Conservation (phyloP, 768 basidiomycete genomes). For the Mycena crocata region DNA sequence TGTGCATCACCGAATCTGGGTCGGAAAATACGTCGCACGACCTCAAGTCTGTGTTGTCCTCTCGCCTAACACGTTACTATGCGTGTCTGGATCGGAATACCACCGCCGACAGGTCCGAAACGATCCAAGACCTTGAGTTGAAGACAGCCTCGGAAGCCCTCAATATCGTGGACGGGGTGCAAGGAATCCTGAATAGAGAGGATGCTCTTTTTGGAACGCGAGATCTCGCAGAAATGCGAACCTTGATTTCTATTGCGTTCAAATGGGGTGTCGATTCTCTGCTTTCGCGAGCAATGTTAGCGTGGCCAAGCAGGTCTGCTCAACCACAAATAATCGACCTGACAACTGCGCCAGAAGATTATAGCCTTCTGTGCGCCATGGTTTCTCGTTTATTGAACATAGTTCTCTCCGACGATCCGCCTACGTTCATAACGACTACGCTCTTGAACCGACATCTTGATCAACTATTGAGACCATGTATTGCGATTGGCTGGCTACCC, state of each 20-base stretch:
- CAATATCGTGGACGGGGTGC: conserved; percentile 58
- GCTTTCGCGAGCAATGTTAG: conserved; percentile 54
- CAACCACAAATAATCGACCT: conserved; percentile 54
- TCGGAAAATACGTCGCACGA: conserved; percentile 39
- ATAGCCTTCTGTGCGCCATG: conserved; percentile 55
- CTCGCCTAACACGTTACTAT: conserved; percentile 56
- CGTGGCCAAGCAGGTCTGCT: conserved; percentile 50
- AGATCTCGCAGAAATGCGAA: conserved; percentile 72
- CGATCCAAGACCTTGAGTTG: conserved; percentile 59
- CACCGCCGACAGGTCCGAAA: conserved; percentile 27
- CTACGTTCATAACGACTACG: conserved; percentile 71
- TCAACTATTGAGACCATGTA: conserved; percentile 69
- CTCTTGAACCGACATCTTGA: conserved; percentile 65
- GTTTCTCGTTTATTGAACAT: conserved; percentile 57
- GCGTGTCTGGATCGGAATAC: conserved; percentile 36
- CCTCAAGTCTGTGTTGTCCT: conserved; percentile 52
- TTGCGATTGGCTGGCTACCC: conserved; percentile 82
- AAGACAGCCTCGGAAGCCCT: conserved; percentile 69
- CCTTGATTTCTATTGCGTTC: conserved; percentile 74
- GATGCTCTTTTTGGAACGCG: conserved; percentile 65
- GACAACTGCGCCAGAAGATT: conserved; percentile 55
- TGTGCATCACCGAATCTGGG: conserved; percentile 50
- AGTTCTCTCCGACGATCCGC: conserved; percentile 68
- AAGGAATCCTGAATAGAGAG: conserved; percentile 51
- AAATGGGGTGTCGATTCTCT: conserved; percentile 77